Evolutionary conservation across 306 rosid genomes (phyloP), one percentile per base, ranked within the genome.

Genomic region (Medicago arabica): DNA sequence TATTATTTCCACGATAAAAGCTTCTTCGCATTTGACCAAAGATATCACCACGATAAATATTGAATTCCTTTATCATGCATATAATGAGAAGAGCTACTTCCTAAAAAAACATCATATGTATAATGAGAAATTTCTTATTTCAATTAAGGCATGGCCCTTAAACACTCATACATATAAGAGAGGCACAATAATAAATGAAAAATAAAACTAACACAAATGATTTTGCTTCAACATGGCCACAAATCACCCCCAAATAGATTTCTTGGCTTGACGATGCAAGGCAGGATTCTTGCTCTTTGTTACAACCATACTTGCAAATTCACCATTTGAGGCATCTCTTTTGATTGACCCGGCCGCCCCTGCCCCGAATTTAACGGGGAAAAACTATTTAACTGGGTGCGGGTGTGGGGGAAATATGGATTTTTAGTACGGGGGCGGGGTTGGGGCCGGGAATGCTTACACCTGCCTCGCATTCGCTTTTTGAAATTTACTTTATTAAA

Each of bases 211-310:
- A 4, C 13, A n/a, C n/a, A 69, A 16, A 72, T 11, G 14, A 12
- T 23, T 28, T 60, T 76, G 76, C 78, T 75, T 87, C 79, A 85
- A 19, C 71, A 89, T 0, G 98, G 98, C 97, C 97, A 95, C 40
- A 92, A 77, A 81, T 95, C 97, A 75, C 99, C 99, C n/a, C 97
- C 97, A 95, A 11, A 90, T 15, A 43, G 96, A 84, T 82, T 28
- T 92, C 61, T 84, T 75, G 75, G 99, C 99, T 73, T 87, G 98
- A 47, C 57, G 88, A 74, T 92, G 99, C 75, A 92, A 53, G 6
- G 89, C 66, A 54, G 97, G 99, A 70, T 92, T 92, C 83, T 85
- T 89, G 83, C 88, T 88, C 65, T 81, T 69, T 12, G 99, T 95
- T 40, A 90, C 85, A 9, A 90, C 89, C 55, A 95, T 75, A 64